These are phyloP conservation scores for Violaceomyces palustris DNA, from an alignment of 1,284 basidiomycete species.

Conservation along the genomic window DNA sequence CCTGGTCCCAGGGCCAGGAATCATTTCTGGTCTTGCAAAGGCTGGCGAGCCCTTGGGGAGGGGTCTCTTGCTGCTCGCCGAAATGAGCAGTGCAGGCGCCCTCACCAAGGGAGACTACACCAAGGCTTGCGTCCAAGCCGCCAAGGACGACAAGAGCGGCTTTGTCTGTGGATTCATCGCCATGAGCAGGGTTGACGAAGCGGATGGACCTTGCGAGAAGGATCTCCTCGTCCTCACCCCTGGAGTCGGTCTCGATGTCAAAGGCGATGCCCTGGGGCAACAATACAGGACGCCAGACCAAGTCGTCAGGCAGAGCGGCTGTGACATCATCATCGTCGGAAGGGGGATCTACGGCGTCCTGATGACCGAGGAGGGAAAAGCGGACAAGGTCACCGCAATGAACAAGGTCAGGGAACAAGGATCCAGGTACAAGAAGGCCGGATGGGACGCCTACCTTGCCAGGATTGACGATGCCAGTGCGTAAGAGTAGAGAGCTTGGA, in stretches of 20 bases:
- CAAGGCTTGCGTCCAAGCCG: conserved; percentile 66
- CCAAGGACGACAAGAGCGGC: conserved; percentile 33
- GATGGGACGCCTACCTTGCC: conserved; percentile 84
- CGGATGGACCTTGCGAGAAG: conserved; percentile 34
- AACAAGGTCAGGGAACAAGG: conserved; percentile 65
- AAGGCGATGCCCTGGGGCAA: conserved; percentile 86
- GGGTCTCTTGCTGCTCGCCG: conserved; percentile 84
- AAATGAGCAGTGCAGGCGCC: conserved; percentile 89
- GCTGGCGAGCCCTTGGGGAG: conserved; percentile 79
- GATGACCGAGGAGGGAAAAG: conserved; percentile 56
- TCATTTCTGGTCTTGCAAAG: conserved; percentile 78
- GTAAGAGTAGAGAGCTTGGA: too few relatives aligned
- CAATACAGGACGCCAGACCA: conserved; percentile 88
- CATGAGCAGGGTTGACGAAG: conserved; percentile 60
- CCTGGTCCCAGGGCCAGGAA: conserved; percentile 81
- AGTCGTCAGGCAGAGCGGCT: conserved; percentile 78
- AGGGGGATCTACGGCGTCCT: conserved; percentile 77
- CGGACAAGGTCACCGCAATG: conserved; percentile 54
- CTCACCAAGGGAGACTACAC: conserved; percentile 83
- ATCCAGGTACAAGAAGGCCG: conserved; percentile 74
- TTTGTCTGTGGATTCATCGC: conserved; percentile 67
- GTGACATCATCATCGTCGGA: conserved; percentile 97
- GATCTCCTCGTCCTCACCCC: conserved; percentile 91
- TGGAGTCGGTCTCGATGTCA: conserved; percentile 78
- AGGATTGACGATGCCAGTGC: too few relatives aligned